Conservation (phyloP, 805 yeast genomes). For the Brettanomyces nanus region DNA sequence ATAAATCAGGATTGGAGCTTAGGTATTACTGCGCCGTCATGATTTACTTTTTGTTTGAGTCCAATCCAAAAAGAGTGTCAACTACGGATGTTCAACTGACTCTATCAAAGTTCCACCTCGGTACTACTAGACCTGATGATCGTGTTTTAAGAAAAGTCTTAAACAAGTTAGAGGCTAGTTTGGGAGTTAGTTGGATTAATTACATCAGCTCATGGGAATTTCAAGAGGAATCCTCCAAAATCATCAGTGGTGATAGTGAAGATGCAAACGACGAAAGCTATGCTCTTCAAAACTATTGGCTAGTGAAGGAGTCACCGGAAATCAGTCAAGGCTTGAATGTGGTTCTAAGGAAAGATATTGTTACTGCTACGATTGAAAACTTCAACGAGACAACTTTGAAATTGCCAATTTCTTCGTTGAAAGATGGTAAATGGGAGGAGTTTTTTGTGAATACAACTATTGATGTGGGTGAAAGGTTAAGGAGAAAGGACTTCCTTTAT, state of each 20-base stretch:
- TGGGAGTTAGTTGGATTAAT: conserved; percentile 53
- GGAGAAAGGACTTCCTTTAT: conserved; percentile 29
- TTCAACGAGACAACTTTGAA: conserved; percentile 15
- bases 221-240: conserved; percentile 19
- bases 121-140: conserved; percentile 56
- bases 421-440: conserved; percentile 23
- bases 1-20: conserved; percentile 11
- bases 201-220: conserved; percentile 62
- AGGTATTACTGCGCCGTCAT: conserved; percentile 39
- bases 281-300: conserved; percentile 34
- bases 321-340: conserved; percentile 36
- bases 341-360: conserved; percentile 39
- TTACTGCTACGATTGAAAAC: conserved; percentile 39
- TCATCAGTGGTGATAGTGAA: conserved; percentile 22
- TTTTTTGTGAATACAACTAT: conserved; percentile 17
- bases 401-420: conserved; percentile 4
- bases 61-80: conserved; percentile 39
- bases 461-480: not conserved
- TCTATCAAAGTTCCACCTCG: conserved; percentile 50
- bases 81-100: conserved; percentile 38
- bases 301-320: conserved; percentile 36
- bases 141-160: conserved; percentile 49
- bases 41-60: conserved; percentile 40
- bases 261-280: conserved; percentile 34
- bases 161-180: conserved; percentile 45